A percentile compares a stretch with the other conserved stretches of the same genome.
These are phyloP conservation scores for Hypomyces perniciosus DNA, from an alignment of 2,329 filamentous ascomycete genomes.

Conservation along the genomic window DNA sequence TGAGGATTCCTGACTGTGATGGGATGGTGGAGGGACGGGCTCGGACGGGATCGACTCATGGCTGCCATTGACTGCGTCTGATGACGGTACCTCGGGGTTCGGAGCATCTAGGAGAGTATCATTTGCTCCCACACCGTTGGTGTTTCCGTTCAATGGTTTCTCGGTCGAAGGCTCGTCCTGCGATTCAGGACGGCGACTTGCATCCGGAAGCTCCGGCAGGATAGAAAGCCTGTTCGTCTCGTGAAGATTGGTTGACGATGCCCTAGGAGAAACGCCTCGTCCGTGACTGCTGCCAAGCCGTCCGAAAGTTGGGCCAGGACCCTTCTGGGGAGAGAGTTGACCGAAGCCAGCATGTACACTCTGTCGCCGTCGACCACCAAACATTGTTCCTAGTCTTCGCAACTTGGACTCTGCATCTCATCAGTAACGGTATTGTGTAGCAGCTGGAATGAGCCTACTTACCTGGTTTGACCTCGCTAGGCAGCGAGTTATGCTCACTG, in stretches of 20 bases:
- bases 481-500: slow-evolving; percentile 38
- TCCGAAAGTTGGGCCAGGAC: slow-evolving; percentile 47
- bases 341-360: slow-evolving; percentile 60
- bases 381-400: slow-evolving; percentile 63
- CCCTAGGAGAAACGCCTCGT: slow-evolving; percentile 47
- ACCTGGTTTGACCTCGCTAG: slow-evolving; percentile 33
- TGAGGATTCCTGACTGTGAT: slow-evolving; percentile 29
- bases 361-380: slow-evolving; percentile 55
- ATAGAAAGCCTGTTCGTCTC: slow-evolving; percentile 51
- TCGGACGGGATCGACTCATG: slow-evolving; percentile 42
- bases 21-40: slow-evolving; percentile 43
- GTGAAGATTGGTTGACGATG: slow-evolving; percentile 53
- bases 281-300: slow-evolving; percentile 61
- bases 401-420: slow-evolving; percentile 44
- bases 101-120: slow-evolving; percentile 27
- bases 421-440: neutral
- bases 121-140: slow-evolving; percentile 35
- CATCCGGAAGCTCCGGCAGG: slow-evolving; percentile 50
- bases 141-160: slow-evolving; percentile 33
- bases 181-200: slow-evolving; percentile 23
- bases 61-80: slow-evolving; percentile 43
- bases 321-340: slow-evolving; percentile 50
- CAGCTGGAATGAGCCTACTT: slow-evolving; percentile 7
- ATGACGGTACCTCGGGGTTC: slow-evolving; percentile 15
- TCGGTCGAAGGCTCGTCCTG: slow-evolving; percentile 21